Evolutionary conservation across 257 asterid genomes (phyloP).

Genomic region (Mitragyna speciosa): DNA sequence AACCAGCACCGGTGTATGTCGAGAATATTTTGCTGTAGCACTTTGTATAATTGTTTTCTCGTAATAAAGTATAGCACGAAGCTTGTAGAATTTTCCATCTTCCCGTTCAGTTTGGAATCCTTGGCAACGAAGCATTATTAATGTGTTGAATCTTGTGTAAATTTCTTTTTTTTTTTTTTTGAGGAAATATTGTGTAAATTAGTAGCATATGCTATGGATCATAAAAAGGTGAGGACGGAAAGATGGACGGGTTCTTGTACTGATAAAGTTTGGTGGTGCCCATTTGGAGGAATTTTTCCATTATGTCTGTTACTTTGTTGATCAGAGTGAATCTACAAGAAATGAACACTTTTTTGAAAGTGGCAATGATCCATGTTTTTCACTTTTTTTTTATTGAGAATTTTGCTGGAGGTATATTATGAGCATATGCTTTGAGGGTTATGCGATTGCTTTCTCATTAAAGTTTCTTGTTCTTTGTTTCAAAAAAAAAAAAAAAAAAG

Average conservation of each 20-base stretch:
- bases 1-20: background rate
- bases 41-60: conserved; percentile 1
- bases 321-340: background rate
- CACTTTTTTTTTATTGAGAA: background rate
- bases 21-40: background rate
- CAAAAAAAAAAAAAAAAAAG: too few species aligned
- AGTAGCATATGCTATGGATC: background rate
- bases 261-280: background rate
- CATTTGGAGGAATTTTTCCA: background rate
- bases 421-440: background rate
- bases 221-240: too few species aligned
- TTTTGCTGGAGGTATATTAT: conserved; percentile 15
- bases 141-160: background rate
- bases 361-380: background rate
- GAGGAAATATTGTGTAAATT: background rate
- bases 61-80: background rate
- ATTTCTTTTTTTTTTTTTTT: too few species aligned
- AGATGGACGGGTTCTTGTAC: conserved; percentile 14
- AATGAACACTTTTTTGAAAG: background rate
- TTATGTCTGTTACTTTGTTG: background rate
- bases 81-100: conserved; percentile 8
- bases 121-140: background rate
- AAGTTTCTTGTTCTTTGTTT: background rate
- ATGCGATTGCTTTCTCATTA: background rate
- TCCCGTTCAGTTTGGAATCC: background rate